Conservation (phyloP, 257 asterid species). For the Solanum tacnaense region DNA sequence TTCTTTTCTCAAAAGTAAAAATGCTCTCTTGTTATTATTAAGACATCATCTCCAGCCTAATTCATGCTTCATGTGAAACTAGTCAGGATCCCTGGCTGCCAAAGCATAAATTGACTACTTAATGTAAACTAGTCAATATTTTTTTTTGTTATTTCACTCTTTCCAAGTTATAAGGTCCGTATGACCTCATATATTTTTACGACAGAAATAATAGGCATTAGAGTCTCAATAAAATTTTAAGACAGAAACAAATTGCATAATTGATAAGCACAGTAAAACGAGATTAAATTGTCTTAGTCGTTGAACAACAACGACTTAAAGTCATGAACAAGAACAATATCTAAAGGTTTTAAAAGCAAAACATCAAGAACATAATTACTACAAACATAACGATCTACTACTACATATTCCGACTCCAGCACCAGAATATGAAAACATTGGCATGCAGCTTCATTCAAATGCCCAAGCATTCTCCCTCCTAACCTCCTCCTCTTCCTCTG, state of each 20-base stretch:
- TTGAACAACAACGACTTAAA: not conserved
- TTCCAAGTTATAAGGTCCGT: no score
- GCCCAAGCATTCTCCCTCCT: constrained; percentile 72
- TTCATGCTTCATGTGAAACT: no score
- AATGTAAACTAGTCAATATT: no score
- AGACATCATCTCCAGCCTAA: no score
- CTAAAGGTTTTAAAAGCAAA: not conserved
- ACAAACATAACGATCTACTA: not conserved
- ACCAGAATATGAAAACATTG: not conserved
- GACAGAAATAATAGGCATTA: no score
- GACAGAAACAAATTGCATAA: not conserved
- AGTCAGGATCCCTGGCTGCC: no score
- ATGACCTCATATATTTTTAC: no score
- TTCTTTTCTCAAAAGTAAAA: not conserved
- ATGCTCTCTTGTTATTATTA: not conserved
- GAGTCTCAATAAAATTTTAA: no score
- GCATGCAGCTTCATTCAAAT: constrained; percentile 29
- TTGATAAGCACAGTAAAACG: no score
- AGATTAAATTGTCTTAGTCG: not conserved
- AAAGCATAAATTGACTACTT: no score
- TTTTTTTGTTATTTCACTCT: no score
- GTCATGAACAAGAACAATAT: not conserved
- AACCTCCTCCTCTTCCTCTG: constrained; percentile 61
- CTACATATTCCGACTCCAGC: not conserved
- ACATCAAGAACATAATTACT: not conserved